Conservation (phyloP, 352 stramenopile genomes). For the Lagenidium sp. region DNA sequence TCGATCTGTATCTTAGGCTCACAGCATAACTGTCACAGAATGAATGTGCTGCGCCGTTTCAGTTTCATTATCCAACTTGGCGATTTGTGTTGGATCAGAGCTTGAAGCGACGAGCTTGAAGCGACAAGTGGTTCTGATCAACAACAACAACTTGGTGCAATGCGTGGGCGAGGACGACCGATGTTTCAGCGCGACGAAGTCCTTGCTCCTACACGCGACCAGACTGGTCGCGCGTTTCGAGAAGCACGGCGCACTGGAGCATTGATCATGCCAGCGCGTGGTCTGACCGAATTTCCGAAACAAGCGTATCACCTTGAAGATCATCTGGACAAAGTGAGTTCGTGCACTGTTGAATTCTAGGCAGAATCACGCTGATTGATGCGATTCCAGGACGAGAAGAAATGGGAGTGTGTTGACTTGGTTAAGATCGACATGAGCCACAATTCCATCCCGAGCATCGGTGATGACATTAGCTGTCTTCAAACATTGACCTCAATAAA, state of each 20-base stretch:
- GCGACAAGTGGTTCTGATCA: too few relatives aligned
- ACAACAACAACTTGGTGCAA: background rate
- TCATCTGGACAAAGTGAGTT: slow-evolving; percentile 68
- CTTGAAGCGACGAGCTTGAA: background rate
- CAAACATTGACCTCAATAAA: slow-evolving; percentile 53
- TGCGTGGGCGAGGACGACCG: slow-evolving; percentile 6
- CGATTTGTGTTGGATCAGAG: background rate
- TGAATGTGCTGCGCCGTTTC: too few relatives aligned
- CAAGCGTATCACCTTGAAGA: slow-evolving; percentile 72
- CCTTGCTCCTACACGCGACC: slow-evolving; percentile 42
- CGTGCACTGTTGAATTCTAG: too few relatives aligned
- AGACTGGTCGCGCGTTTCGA: slow-evolving; percentile 39
- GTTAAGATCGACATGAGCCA: slow-evolving; percentile 78
- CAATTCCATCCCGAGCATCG: slow-evolving; percentile 51
- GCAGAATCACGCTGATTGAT: too few relatives aligned
- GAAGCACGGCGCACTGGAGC: slow-evolving; percentile 55
- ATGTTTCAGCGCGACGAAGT: slow-evolving; percentile 36
- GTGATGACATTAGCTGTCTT: slow-evolving; percentile 40
- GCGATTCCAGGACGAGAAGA: slow-evolving; percentile 77
- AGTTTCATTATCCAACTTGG: background rate
- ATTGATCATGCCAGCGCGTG: slow-evolving; percentile 47
- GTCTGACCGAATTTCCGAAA: slow-evolving; percentile 43
- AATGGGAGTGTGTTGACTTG: slow-evolving; percentile 78
- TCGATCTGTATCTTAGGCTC: slow-evolving; percentile 16
- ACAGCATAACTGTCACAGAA: background rate